A percentile compares a stretch with the other conserved stretches of the same genome.
These are phyloP conservation scores for Pestalotiopsis sp. DNA, from an alignment of 2,329 filamentous ascomycete species.

Conservation along the genomic window DNA sequence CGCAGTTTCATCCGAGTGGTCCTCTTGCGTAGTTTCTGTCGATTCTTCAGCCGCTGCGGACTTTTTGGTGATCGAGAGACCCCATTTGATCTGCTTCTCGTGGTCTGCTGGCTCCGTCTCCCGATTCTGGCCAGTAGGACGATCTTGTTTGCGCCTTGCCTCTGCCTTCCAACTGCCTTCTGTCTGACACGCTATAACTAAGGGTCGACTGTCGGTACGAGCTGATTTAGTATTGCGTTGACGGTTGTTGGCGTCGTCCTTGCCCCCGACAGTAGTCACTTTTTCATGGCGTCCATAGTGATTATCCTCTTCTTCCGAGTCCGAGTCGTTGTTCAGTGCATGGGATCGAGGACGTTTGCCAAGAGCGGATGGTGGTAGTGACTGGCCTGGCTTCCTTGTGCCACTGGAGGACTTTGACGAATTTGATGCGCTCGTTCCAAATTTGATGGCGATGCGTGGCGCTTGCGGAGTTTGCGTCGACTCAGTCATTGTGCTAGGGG, in stretches of 20 bases:
- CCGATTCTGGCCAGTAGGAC: slow-evolving; percentile 4
- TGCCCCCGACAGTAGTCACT: slow-evolving; percentile 34
- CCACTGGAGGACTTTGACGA: slow-evolving; percentile 31
- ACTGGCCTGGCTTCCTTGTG: slow-evolving; percentile 26
- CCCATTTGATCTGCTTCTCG: slow-evolving; percentile 41
- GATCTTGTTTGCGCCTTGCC: slow-evolving; percentile 24
- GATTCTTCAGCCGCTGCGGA: slow-evolving; percentile 11
- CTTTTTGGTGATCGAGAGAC: slow-evolving; percentile 35
- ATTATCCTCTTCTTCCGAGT: slow-evolving; percentile 43
- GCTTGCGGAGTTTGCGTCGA: slow-evolving; percentile 32
- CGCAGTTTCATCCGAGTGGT: not conserved
- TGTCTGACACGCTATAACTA: slow-evolving; percentile 30
- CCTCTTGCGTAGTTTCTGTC: not conserved
- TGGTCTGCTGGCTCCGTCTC: slow-evolving; percentile 32
- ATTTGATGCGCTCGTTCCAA: slow-evolving; percentile 36
- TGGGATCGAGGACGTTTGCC: slow-evolving; percentile 51
- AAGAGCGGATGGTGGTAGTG: slow-evolving; percentile 43
- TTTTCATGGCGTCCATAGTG: slow-evolving; percentile 26
- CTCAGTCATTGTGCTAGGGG: slow-evolving; percentile 38
- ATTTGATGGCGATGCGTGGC: slow-evolving; percentile 51
- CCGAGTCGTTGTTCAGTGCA: slow-evolving; percentile 44
- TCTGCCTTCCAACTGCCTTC: slow-evolving; percentile 38
- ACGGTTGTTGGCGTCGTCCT: slow-evolving; percentile 25
- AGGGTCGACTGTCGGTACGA: slow-evolving; percentile 19
- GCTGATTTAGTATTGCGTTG: slow-evolving; percentile 16